Evolutionary conservation across 139 green algal species (phyloP).

Genomic region (Chlorella ohadii): DNA sequence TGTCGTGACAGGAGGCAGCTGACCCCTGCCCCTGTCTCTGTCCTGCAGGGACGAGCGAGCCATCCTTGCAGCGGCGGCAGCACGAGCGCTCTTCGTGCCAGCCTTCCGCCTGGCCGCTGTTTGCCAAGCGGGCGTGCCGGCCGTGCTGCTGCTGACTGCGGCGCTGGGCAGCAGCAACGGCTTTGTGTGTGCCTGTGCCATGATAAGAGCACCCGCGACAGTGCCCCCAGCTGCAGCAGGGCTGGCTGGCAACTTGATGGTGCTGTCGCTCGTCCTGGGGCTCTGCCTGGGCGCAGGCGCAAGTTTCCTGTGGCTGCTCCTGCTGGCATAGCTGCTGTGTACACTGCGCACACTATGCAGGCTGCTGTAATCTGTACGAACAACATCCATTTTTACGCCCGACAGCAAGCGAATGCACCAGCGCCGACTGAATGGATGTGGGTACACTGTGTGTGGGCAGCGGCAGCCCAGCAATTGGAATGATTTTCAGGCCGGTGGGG

Average conservation of each 20-base stretch:
- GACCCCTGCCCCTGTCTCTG: no score
- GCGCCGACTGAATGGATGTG: no score
- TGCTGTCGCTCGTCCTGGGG: conserved; percentile 78
- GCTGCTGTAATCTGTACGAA: no score
- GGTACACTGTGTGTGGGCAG: no score
- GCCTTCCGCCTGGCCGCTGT: conserved; percentile 49
- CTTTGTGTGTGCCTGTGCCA: conserved; percentile 58
- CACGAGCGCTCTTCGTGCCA: conserved; percentile 62
- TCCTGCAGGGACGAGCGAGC: neutral
- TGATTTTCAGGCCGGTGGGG: no score
- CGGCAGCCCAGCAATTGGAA: no score
- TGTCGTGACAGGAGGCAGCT: neutral
- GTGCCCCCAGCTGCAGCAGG: conserved; percentile 34
- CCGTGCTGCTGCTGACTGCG: conserved; percentile 45
- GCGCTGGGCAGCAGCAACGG: conserved; percentile 70
- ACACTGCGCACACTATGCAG: no score
- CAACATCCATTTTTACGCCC: no score
- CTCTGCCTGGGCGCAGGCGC: conserved; percentile 70
- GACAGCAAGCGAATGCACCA: no score
- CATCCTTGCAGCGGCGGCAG: conserved; percentile 13
- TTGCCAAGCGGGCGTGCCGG: neutral
- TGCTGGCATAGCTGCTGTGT: neutral
- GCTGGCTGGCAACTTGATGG: conserved; percentile 72
- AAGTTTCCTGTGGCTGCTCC: conserved; percentile 74
- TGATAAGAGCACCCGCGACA: conserved; percentile 46